phyloP scores from a whole-genome alignment of 1,284 basidiomycete species.

The Ganoderma lucidum region DNA sequence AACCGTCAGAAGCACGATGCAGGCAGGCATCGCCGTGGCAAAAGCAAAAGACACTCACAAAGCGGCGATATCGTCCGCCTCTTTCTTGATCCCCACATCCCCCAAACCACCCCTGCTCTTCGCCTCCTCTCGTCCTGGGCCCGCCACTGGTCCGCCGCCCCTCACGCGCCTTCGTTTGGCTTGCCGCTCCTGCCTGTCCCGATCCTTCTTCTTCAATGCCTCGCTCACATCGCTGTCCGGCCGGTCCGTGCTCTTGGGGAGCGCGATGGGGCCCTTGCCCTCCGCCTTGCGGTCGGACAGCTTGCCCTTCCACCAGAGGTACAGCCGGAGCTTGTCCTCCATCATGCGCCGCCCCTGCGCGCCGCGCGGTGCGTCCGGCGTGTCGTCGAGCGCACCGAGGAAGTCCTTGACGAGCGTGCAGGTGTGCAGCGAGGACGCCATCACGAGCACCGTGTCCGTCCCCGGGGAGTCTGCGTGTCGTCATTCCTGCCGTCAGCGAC shows the following conservation, averaged over 20 bases:
- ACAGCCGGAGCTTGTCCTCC: conserved; percentile 72
- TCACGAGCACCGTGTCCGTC: conserved; percentile 84
- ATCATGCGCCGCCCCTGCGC: conserved; percentile 80
- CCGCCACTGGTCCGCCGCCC: conserved; percentile 55
- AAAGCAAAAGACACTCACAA: conserved; percentile 33
- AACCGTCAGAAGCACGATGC: not conserved
- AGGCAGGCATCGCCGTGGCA: not conserved
- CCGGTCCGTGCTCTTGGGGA: conserved; percentile 32
- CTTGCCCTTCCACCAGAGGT: conserved; percentile 86
- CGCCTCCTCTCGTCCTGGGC: conserved; percentile 69
- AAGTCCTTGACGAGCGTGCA: conserved; percentile 83
- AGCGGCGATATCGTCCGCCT: conserved; percentile 34
- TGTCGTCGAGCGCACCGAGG: conserved; percentile 71
- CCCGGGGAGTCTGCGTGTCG: conserved; percentile 59
- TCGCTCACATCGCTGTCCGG: conserved; percentile 55
- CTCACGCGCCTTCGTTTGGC: conserved; percentile 57
- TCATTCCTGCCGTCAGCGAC: not conserved
- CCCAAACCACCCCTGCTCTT: conserved; percentile 46
- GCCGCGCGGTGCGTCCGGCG: conserved; percentile 63
- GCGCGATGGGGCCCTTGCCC: conserved; percentile 35
- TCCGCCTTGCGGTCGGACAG: conserved; percentile 53
- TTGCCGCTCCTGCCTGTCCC: conserved; percentile 59
- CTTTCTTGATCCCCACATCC: conserved; percentile 28
- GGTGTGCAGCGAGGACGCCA: conserved; percentile 86
- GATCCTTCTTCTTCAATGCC: conserved; percentile 80